Evolutionary conservation across 805 yeast species (phyloP).

Genomic region (Nadsonia fulvescens): DNA sequence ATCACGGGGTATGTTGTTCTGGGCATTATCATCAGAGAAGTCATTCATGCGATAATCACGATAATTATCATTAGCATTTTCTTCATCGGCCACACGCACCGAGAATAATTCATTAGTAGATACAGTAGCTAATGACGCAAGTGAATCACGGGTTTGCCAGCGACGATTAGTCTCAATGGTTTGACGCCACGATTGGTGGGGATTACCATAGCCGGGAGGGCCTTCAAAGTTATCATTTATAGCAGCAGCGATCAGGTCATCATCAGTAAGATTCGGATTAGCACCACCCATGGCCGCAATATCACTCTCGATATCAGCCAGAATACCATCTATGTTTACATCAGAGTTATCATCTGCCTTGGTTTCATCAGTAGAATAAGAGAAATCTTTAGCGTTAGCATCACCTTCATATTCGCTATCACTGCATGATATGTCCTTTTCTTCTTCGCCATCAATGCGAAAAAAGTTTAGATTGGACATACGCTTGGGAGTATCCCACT

Average conservation of each 20-base stretch:
- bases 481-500: conserved; percentile 20
- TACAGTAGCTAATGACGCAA: conserved; percentile 63
- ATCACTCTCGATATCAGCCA: conserved; percentile 4
- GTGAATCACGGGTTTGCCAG: conserved; percentile 42
- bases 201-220: conserved; percentile 16
- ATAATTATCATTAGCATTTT: conserved; percentile 6
- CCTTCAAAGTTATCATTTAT: conserved; percentile 9
- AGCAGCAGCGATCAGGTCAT: conserved; percentile 10
- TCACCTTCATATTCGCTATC: conserved; percentile 5
- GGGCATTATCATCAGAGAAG: too few relatives aligned
- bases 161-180: conserved; percentile 19
- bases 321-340: too few relatives aligned
- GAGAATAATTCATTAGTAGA: conserved; percentile 71
- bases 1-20: too few relatives aligned
- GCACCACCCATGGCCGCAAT: conserved; percentile 5
- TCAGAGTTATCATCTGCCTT: too few relatives aligned
- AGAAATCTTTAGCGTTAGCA: conserved; percentile 1
- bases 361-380: neutral
- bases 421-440: too few relatives aligned
- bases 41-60: too few relatives aligned
- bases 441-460: conserved; percentile 18
- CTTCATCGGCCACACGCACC: conserved; percentile 47
- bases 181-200: conserved; percentile 44
- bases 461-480: conserved; percentile 20
- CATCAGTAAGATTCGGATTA: conserved; percentile 13